These are phyloP conservation scores for Chlorophyllum brunneum DNA, from an alignment of 768 basidiomycete species.

Conservation along the genomic window DNA sequence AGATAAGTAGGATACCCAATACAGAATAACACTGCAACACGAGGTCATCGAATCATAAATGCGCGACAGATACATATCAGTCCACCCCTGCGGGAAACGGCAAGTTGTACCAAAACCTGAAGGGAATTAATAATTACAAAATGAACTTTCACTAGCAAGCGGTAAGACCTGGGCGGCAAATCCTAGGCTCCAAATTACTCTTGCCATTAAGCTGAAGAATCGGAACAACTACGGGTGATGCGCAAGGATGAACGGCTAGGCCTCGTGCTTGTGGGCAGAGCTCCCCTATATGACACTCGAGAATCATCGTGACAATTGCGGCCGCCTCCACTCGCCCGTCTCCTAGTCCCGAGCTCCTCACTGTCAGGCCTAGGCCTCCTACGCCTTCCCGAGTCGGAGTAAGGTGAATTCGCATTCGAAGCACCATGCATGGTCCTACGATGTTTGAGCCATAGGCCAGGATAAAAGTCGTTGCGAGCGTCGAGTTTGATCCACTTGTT, in stretches of 20 bases:
- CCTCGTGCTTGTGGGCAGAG: background rate
- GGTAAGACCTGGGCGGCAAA: background rate
- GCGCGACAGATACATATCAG: no score
- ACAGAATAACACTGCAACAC: no score
- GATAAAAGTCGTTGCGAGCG: slow-evolving; percentile 12
- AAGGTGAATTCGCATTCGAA: background rate
- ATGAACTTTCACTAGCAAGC: background rate
- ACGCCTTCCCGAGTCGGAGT: background rate
- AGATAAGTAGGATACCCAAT: no score
- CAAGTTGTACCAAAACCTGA: no score
- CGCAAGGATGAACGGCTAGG: background rate
- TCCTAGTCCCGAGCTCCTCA: background rate
- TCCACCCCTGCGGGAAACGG: no score
- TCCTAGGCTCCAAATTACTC: background rate
- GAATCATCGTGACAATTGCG: background rate
- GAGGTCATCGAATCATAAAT: no score
- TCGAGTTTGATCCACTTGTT: slow-evolving; percentile 10
- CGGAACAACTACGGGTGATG: slow-evolving; percentile 6
- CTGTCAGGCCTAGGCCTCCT: background rate
- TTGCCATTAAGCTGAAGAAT: background rate
- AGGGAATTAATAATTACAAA: background rate
- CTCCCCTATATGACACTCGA: background rate
- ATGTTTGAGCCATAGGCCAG: slow-evolving; percentile 13
- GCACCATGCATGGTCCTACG: slow-evolving; percentile 6
- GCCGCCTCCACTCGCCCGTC: background rate